phyloP scores from a whole-genome alignment of 2,329 filamentous ascomycete genomes.

The Stagonosporopsis rhizophila region DNA sequence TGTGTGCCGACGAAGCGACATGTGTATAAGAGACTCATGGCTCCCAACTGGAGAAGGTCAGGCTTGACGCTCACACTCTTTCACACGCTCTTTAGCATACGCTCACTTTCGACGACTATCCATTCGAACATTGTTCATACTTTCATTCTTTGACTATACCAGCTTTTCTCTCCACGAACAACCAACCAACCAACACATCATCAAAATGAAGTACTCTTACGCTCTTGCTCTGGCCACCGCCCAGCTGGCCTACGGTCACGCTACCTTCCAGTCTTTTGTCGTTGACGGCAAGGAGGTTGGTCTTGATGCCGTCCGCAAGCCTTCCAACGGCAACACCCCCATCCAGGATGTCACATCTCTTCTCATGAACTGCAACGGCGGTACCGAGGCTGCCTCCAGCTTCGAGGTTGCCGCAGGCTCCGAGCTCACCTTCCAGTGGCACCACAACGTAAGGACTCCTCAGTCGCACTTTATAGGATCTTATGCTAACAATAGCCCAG shows the following conservation, averaged over 20 bases:
- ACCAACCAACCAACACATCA: constrained; percentile 22
- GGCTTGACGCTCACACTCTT: constrained; percentile 46
- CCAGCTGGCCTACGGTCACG: constrained; percentile 45
- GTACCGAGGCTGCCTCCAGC: constrained; percentile 45
- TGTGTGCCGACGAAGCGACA: constrained; percentile 24
- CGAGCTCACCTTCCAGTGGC: constrained; percentile 57
- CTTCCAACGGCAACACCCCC: constrained; percentile 49
- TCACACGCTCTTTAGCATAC: constrained; percentile 40
- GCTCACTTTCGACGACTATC: constrained; percentile 35
- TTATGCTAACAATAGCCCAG: neutral
- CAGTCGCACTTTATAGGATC: neutral
- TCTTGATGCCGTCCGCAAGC: constrained; percentile 55
- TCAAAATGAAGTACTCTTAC: constrained; percentile 45
- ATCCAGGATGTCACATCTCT: constrained; percentile 46
- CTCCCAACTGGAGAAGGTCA: constrained; percentile 26
- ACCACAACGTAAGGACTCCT: constrained; percentile 53
- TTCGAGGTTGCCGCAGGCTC: constrained; percentile 58
- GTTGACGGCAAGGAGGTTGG: constrained; percentile 48
- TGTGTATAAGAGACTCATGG: constrained; percentile 34
- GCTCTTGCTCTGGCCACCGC: constrained; percentile 43
- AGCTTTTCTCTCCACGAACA: constrained; percentile 25
- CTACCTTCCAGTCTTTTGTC: constrained; percentile 51
- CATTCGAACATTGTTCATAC: constrained; percentile 35
- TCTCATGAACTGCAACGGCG: constrained; percentile 48
- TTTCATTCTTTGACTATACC: constrained; percentile 33